These are phyloP conservation scores for Rhynchospora breviuscula DNA, from an alignment of 176 grass and related monocot genomes.

Conservation along the genomic window DNA sequence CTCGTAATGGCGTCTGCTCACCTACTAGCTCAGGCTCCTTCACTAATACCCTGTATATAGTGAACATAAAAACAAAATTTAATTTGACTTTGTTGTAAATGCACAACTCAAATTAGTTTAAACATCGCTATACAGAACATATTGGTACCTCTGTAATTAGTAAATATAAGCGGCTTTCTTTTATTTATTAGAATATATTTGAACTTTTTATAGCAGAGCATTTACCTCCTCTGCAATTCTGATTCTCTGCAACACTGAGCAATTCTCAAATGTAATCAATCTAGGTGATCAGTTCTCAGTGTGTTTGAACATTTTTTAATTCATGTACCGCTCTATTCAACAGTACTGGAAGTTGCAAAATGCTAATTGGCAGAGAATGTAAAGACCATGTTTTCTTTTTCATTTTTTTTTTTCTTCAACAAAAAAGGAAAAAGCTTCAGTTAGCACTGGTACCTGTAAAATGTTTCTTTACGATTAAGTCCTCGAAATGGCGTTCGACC, in stretches of 20 bases:
- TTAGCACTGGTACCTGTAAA: constrained; percentile 61
- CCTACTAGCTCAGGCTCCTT: constrained; percentile 85
- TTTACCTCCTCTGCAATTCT: background rate
- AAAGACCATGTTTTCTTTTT: background rate
- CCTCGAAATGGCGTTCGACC: constrained; percentile 92
- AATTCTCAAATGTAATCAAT: background rate
- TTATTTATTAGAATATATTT: background rate
- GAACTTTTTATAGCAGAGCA: background rate
- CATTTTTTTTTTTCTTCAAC: background rate
- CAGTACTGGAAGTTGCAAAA: background rate
- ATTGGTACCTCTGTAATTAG: background rate
- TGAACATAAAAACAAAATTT: background rate
- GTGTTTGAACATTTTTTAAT: background rate
- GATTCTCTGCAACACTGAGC: background rate
- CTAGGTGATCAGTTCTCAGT: background rate
- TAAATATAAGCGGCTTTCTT: background rate
- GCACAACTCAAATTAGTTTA: background rate
- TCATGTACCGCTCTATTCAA: background rate
- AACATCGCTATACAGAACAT: background rate
- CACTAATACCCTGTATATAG: constrained; percentile 19
- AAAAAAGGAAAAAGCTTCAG: background rate
- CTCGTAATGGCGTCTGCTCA: constrained; percentile 65
- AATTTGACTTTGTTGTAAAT: background rate
- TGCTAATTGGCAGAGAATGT: background rate
- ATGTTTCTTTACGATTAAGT: constrained; percentile 91